These are phyloP conservation scores for Fusarium phyllophilum DNA, from an alignment of 2,329 filamentous ascomycete genomes.

Conservation along the genomic window DNA sequence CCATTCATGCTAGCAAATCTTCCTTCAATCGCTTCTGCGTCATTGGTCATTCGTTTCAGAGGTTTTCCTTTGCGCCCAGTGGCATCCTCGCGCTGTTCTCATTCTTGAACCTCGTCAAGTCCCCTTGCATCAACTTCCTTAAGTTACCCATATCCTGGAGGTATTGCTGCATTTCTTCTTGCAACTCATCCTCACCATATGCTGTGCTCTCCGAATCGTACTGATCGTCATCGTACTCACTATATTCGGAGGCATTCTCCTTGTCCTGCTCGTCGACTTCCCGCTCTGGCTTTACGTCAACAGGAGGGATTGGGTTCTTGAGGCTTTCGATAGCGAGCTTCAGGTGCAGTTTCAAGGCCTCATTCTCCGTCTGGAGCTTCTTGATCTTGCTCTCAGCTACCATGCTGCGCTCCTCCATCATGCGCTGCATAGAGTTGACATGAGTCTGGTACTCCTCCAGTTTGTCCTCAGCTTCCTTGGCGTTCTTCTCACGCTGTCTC, in stretches of 20 bases:
- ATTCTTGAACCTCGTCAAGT: conserved; percentile 74
- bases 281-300: conserved; percentile 52
- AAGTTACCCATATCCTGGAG: conserved; percentile 83
- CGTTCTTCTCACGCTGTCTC: conserved; percentile 77
- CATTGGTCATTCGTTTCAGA: conserved; percentile 36
- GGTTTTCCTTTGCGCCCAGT: conserved; percentile 57
- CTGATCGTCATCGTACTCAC: conserved; percentile 67
- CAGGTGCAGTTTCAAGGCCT: conserved; percentile 86
- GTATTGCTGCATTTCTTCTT: conserved; percentile 86
- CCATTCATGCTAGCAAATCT: conserved; percentile 32
- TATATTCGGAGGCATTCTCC: conserved; percentile 59
- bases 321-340: conserved; percentile 86
- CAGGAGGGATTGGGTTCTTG: conserved; percentile 86
- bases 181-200: conserved; percentile 71
- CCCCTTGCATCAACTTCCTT: conserved; percentile 73
- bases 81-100: conserved; percentile 66
- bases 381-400: conserved; percentile 95
- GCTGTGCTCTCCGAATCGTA: conserved; percentile 58
- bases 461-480: conserved; percentile 80
- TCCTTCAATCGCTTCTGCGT: background rate
- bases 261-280: conserved; percentile 50
- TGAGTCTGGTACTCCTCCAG: conserved; percentile 95
- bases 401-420: conserved; percentile 94
- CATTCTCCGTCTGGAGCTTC: conserved; percentile 88
- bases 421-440: conserved; percentile 87